These are phyloP conservation scores for Boletus coccyginus DNA, from an alignment of 768 basidiomycete genomes.

Conservation along the genomic window DNA sequence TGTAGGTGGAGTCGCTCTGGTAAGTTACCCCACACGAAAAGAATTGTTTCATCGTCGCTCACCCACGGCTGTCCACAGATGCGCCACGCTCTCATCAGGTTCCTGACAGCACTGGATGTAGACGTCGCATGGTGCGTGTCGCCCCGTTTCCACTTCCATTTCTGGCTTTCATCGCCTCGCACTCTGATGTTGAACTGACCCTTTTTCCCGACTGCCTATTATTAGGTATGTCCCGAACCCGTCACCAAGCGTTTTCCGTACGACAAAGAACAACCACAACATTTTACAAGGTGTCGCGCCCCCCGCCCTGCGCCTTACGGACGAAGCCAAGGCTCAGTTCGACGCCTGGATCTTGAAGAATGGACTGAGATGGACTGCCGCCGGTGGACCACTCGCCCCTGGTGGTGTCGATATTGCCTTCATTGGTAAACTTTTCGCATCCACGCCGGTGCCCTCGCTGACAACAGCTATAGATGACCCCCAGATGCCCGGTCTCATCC, in stretches of 20 bases:
- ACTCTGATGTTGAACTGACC: slow-evolving; percentile 3
- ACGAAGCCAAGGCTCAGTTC: slow-evolving; percentile 75
- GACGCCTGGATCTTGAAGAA: slow-evolving; percentile 91
- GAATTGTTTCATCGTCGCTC: slow-evolving; percentile 4
- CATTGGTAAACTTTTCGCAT: slow-evolving; percentile 54
- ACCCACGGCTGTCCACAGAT: slow-evolving; percentile 48
- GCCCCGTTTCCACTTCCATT: slow-evolving; percentile 1
- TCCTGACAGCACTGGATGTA: slow-evolving; percentile 76
- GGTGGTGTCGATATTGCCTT: slow-evolving; percentile 88
- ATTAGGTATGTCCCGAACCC: slow-evolving; percentile 85
- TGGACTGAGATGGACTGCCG: slow-evolving; percentile 82
- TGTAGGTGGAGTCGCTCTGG: slow-evolving; percentile 88
- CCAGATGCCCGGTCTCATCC: slow-evolving; percentile 94
- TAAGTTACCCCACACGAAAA: slow-evolving; percentile 40
- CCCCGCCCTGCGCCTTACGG: slow-evolving; percentile 71
- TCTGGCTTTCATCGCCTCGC: neutral
- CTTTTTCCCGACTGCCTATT: slow-evolving; percentile 21
- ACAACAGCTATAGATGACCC: slow-evolving; percentile 60
- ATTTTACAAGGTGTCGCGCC: slow-evolving; percentile 90
- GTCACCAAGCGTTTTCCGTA: slow-evolving; percentile 86
- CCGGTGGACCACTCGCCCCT: slow-evolving; percentile 78
- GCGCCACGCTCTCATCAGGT: slow-evolving; percentile 90
- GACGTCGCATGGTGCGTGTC: slow-evolving; percentile 74
- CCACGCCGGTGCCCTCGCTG: slow-evolving; percentile 3
- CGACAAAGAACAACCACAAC: slow-evolving; percentile 95